Base-by-base conservation (phyloP, 139 green algal genomes). In the Tetraselmis chui region DNA sequence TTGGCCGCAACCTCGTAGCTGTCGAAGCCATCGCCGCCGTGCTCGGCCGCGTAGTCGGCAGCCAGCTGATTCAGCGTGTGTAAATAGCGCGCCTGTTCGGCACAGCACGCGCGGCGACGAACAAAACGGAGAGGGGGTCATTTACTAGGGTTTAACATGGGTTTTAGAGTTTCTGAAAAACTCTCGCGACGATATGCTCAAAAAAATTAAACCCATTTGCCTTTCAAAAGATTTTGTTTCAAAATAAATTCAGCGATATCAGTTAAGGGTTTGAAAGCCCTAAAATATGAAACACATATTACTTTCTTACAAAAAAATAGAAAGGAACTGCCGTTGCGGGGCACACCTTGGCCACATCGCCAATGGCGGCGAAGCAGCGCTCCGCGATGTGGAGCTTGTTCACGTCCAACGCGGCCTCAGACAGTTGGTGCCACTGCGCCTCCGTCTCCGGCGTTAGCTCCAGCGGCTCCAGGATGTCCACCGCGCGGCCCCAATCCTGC, bases 371-470 rank as follows among this genome's bases (percentile, higher is more conserved):
- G 32, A 88, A 94, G 90, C 93, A 96, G 31, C 89, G 89, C 86
- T 94, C 90, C 27, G 93, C 93, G 27, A 95, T 89, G n/a, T 84
- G 82, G 32, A 95, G 86, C 59, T 91, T 77, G 27, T 80, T 76
- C 0, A 83, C 80, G 26, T 78, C 67, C 29, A 94, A 76, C 2
- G 88, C 89, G 23, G 80, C 80, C 25, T 80, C 85, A 30, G 82
- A 85, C 31, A 94, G 85, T 87, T 91, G 82, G 30, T 88, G 89
- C 93, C 93, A 97, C 83, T 96, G 92, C 23, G 90, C 89, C 83
- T 95, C 89, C 18, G 93, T 95, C 84, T 97, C 93, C 31, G 91
- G 83, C 1, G 85, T 94, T 1, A 92, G 83, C 82, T 92, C 87
- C 87, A 96, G 83, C 0, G 93, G 89, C 83, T 95, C 90, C 29